Conservation (phyloP, 148 eudicot species). For the Drosera capensis region DNA sequence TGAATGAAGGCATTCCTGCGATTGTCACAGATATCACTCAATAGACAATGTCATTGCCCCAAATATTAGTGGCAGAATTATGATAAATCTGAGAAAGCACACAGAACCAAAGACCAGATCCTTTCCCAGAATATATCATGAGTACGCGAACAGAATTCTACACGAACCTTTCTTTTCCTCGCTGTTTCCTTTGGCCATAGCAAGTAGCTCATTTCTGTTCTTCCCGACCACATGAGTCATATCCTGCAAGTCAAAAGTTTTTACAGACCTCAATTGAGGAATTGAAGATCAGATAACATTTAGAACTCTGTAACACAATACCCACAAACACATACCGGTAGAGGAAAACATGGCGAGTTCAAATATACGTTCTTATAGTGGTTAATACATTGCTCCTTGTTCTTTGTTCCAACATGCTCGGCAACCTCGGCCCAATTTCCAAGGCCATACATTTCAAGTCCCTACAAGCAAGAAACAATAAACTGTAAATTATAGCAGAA, state of each 20-base stretch:
- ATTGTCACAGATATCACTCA: slow-evolving; percentile 2
- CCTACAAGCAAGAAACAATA: slow-evolving; percentile 18
- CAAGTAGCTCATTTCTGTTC: slow-evolving; percentile 49
- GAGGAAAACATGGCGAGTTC: slow-evolving; percentile 53
- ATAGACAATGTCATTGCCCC: neutral
- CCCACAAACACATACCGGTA: slow-evolving; percentile 44
- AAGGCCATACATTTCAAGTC: slow-evolving; percentile 77
- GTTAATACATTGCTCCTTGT: slow-evolving; percentile 39
- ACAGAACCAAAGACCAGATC: neutral
- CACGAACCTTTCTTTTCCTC: slow-evolving; percentile 47
- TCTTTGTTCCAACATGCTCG: slow-evolving; percentile 67
- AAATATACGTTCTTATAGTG: slow-evolving; percentile 44
- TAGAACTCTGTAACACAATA: too few species aligned
- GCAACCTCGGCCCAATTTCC: slow-evolving; percentile 76
- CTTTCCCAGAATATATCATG: too few species aligned
- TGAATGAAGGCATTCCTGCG: slow-evolving; percentile 24
- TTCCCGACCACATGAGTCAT: slow-evolving; percentile 63
- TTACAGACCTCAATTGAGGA: slow-evolving; percentile 2
- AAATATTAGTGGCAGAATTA: neutral
- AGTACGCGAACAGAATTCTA: too few species aligned
- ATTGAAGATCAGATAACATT: neutral
- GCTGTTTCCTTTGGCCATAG: slow-evolving; percentile 50
- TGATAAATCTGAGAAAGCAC: neutral
- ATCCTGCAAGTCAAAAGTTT: slow-evolving; percentile 26
- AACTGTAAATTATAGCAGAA: slow-evolving; percentile 2